phyloP scores from a whole-genome alignment of 1,284 basidiomycete species.

The Puccinia coronata region DNA sequence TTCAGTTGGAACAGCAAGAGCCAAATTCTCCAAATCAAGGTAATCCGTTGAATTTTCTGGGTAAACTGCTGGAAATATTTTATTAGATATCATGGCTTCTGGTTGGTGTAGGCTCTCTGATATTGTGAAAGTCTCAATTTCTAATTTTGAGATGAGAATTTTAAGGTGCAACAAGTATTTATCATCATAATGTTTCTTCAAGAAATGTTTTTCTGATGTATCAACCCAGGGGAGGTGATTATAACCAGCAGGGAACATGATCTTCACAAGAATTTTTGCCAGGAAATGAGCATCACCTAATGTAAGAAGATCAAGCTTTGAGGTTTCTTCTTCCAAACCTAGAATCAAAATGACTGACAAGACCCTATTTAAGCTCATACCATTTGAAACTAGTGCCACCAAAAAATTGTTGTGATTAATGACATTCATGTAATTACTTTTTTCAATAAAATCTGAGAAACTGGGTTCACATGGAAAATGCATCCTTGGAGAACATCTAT shows the following conservation, averaged over 20 bases:
- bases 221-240: conserved; percentile 1
- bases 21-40: too few species aligned
- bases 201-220: background rate
- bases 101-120: background rate
- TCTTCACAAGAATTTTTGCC: background rate
- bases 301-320: background rate
- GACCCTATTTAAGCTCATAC: background rate
- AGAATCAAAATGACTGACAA: background rate
- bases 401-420: background rate
- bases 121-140: too few species aligned
- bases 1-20: too few species aligned
- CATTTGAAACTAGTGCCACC: background rate
- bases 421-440: conserved; percentile 13
- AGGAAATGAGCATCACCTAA: background rate
- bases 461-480: background rate
- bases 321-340: background rate
- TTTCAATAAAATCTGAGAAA: background rate
- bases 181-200: background rate
- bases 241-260: background rate
- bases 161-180: background rate
- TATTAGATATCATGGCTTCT: too few species aligned
- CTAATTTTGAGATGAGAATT: background rate
- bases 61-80: background rate
- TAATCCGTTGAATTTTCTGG: too few species aligned
- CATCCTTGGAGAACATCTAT: background rate